Evolutionary conservation across 352 stramenopile species (phyloP), one percentile per base, ranked within the genome.

Genomic region (Phytopythium mirpurense): DNA sequence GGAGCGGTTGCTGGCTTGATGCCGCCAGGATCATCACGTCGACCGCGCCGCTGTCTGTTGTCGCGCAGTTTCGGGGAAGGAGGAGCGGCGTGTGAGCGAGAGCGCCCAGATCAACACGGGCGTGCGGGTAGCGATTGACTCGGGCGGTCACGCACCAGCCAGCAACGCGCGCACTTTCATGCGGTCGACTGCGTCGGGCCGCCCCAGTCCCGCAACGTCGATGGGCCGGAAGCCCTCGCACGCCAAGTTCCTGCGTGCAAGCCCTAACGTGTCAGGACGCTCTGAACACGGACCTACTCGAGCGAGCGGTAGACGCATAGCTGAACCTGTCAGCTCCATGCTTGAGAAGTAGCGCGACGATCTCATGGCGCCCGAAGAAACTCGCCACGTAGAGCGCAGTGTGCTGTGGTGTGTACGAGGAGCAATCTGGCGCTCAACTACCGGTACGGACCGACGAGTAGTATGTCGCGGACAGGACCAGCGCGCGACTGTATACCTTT

Each of bases 131-230:
- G 5, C 0, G 6, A 18, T n/a, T 1, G 7, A 14, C 35, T 16
- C 35, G n/a, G 9, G 29, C 29, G 29, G 5, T 5, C 29, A 32
- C 62, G 21, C 45, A 91, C 80, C 76, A 70, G 65, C 54, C 18
- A 91, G 67, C 18, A 85, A 59, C 43, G 72, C 68, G 37, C 62
- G 67, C 35, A 85, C 72, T 60, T 89, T 89, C 80, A 89, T 91
- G 52, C 67, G 59, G 46, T 79, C 72, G 27, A 87, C 62, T 15
- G 60, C 27, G 56, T 86, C 59, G 14, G 40, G 18, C 9, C 62
- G 68, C 0, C 65, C 77, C 26, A 74, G 69, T 19, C 76, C 75
- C 16, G 75, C 70, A 0, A 90, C 72, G 23, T 74, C 63, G 26
- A 79, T 56, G 1, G 80, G 68, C 2, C 56, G 51, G 26, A 63